Evolutionary conservation across 441 rosid species (phyloP), one percentile per base, ranked within the genome.

Genomic region (Manihot esculenta): DNA sequence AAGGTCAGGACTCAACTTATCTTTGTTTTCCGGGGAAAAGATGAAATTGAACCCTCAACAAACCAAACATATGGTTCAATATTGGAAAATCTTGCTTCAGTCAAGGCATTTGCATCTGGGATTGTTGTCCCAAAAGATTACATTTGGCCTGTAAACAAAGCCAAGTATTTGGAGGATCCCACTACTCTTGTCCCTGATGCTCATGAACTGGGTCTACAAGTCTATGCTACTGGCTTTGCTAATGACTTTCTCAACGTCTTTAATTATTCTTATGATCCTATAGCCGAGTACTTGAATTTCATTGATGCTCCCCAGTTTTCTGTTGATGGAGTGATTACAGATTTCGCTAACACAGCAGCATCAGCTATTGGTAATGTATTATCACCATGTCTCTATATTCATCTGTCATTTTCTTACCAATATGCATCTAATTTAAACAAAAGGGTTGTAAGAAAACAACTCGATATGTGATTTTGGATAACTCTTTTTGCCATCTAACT

Each of bases 241-340:
- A 94, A 94, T 54, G 99, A 92, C 72, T 7, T 59, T 13, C 64
- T 55, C 1, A 66, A 72, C 24, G 81, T 95, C 76, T 85, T 72
- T 63, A 89, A 87, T 79, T 94, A 92, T 64, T 81, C 82, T 72
- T 90, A 81, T 21, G 98, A 92, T 77, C 99, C 98, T 8, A 51
- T 84, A 0, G 14, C 78, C 11, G 99, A 92, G 85, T 91, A 91
- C 74, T 78, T 82, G 77, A 77, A 87, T 50, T 94, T 89, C 64
- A 77, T 89, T 3, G 85, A 85, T 68, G 81, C 87, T 71, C 62
- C 84, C 42, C 68, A 85, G 72, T 87, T 86, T 68, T 78, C 90
- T 27, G 93, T 92, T 53, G 97, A 94, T 69, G 99, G 98, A 35
- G 3, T 92, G 70, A 57, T 92, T 69, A 84, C 99, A 3, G 99